These are phyloP conservation scores for Elasticomyces elasticus DNA, from an alignment of 495 filamentous ascomycete genomes.

Conservation along the genomic window DNA sequence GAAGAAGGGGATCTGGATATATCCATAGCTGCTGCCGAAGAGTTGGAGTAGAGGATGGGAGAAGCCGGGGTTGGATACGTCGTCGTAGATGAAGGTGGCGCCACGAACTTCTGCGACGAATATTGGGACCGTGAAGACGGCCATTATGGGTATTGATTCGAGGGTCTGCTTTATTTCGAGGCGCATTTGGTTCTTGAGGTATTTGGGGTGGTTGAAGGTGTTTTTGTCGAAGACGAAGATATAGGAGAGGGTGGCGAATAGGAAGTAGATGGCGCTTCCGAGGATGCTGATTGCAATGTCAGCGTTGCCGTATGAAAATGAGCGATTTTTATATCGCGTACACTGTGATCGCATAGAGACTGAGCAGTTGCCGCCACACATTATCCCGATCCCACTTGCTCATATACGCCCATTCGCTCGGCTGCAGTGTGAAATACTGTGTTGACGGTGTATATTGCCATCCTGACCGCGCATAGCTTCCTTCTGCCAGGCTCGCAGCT, in stretches of 20 bases:
- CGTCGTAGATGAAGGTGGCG: constrained; percentile 79
- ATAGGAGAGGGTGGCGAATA: constrained; percentile 76
- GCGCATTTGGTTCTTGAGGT: constrained; percentile 83
- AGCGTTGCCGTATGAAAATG: too few relatives aligned
- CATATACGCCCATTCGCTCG: constrained; percentile 68
- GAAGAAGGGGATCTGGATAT: constrained; percentile 84
- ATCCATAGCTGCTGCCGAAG: constrained; percentile 61
- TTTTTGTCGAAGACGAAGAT: constrained; percentile 88
- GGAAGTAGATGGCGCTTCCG: constrained; percentile 72
- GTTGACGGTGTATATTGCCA: constrained; percentile 65
- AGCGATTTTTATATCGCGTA: constrained; percentile 29
- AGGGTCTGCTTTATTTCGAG: constrained; percentile 78
- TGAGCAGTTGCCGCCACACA: constrained; percentile 63
- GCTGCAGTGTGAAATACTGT: constrained; percentile 56
- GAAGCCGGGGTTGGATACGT: constrained; percentile 17
- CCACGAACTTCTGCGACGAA: constrained; percentile 79
- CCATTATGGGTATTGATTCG: constrained; percentile 68
- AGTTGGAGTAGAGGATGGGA: constrained; percentile 31
- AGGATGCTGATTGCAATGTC: constrained; percentile 65
- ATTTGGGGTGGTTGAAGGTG: constrained; percentile 84
- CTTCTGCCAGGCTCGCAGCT: neutral
- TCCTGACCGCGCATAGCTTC: neutral
- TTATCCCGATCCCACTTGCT: constrained; percentile 75
- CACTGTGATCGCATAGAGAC: constrained; percentile 79
- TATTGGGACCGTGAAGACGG: constrained; percentile 69